Evolutionary conservation across 2,329 filamentous ascomycete species (phyloP).

Genomic region (Teratosphaeria pseudoeucalypti): DNA sequence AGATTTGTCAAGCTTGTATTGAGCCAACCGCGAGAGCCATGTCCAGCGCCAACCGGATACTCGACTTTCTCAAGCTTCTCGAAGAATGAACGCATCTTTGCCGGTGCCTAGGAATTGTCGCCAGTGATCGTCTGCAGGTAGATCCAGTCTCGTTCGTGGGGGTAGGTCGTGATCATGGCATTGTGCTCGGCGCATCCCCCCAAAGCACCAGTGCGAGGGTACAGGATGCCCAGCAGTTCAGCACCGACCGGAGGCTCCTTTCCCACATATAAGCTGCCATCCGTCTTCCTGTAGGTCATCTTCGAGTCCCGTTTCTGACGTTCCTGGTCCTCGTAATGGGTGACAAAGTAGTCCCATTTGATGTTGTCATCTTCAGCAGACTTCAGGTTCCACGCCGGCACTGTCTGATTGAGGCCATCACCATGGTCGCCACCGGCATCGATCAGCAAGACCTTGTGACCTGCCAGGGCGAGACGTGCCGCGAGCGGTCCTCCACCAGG

Average conservation of each 20-base stretch:
- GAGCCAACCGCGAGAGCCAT: conserved; percentile 45
- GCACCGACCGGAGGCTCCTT: conserved; percentile 44
- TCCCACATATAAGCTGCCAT: conserved; percentile 45
- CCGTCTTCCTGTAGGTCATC: conserved; percentile 44
- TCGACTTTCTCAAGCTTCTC: conserved; percentile 42
- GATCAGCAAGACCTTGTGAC: conserved; percentile 49
- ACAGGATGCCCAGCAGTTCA: conserved; percentile 43
- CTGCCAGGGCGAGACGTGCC: conserved; percentile 47
- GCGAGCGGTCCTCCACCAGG: conserved; percentile 50
- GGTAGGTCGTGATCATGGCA: conserved; percentile 50
- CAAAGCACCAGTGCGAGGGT: conserved; percentile 47
- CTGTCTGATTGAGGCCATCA: conserved; percentile 39
- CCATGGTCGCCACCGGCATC: conserved; percentile 51
- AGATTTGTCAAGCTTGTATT: conserved; percentile 41
- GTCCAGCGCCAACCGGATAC: conserved; percentile 36
- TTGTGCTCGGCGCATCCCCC: conserved; percentile 54
- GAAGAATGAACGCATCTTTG: conserved; percentile 50
- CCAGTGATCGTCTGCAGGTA: conserved; percentile 49
- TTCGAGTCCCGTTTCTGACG: conserved; percentile 48
- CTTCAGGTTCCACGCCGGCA: conserved; percentile 45
- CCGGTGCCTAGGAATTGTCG: conserved; percentile 47
- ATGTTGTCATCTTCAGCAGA: conserved; percentile 48
- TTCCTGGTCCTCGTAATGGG: conserved; percentile 47
- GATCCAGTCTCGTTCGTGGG: conserved; percentile 50
- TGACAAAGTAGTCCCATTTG: conserved; percentile 54